Evolutionary conservation across 2,329 filamentous ascomycete genomes (phyloP).

Genomic region (Cryphonectria naterciae): DNA sequence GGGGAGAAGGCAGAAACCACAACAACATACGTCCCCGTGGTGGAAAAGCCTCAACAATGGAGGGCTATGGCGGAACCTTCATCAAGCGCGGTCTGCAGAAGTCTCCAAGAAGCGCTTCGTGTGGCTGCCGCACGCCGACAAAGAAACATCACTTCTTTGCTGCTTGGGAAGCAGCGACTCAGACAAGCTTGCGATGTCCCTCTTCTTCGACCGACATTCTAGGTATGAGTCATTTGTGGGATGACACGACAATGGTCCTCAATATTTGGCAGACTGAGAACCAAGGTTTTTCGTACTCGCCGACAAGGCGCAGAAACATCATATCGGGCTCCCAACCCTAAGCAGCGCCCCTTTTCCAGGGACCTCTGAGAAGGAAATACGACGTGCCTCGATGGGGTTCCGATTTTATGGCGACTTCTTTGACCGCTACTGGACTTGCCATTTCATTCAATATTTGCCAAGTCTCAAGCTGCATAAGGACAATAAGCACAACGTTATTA

Average conservation of each 20-base stretch:
- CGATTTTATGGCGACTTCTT: conserved; percentile 39
- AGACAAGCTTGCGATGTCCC: conserved; percentile 24
- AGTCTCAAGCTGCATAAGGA: not conserved
- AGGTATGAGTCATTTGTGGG: conserved; percentile 33
- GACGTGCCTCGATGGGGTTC: conserved; percentile 34
- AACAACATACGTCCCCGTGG: not conserved
- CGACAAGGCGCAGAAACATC: not conserved
- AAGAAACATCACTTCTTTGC: conserved; percentile 9
- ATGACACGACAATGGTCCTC: conserved; percentile 32
- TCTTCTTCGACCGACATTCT: conserved; percentile 34
- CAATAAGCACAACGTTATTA: too few relatives aligned
- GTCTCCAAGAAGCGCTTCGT: conserved; percentile 7
- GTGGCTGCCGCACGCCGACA: not conserved
- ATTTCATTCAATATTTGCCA: conserved; percentile 32
- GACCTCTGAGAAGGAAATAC: conserved; percentile 22
- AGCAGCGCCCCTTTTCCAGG: conserved; percentile 3
- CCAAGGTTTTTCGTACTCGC: conserved; percentile 35
- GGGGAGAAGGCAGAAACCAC: not conserved
- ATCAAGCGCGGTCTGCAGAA: not conserved
- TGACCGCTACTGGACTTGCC: conserved; percentile 40
- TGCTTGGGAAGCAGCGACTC: conserved; percentile 2
- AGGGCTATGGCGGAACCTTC: fast-evolving
- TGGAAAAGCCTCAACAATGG: not conserved
- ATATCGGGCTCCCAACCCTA: not conserved
- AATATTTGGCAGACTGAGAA: conserved; percentile 40